Base-by-base conservation (phyloP, 202 grass and related monocot genomes). In the Panicum hallii region DNA sequence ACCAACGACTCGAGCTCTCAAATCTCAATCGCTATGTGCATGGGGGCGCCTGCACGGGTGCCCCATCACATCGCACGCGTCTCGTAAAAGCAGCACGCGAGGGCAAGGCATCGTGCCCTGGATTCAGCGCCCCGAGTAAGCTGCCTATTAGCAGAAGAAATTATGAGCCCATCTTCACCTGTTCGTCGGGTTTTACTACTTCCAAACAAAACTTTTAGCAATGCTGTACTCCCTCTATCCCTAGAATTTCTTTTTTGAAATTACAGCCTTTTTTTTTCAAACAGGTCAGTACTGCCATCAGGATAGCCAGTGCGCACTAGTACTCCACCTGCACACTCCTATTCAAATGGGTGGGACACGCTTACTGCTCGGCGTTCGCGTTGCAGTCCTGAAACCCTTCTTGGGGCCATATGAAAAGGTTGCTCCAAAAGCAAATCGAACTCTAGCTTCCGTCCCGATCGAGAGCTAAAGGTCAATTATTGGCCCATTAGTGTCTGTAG, bases 11-110 rank as follows among this genome's bases (percentile, higher is more conserved):
- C 46, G 11, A 63, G 47, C 77, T 67, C 46, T 67, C 63, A 41
- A 65, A 53, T 67, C 62, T 3, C 62, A 15, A 10, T 53, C 77
- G 16, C 15, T 2, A 17, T 52, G 77, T 40, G 76, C 62, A 53
- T 34, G 86, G 74, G 71, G 50, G 62, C 68, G 72, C 13, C 61
- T 41, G 50, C 75, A 58, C 58, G 52, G 38, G 58, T 70, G 17
- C 52, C 11, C 62, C 56, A 41, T 79, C 65, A 44, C 76, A 40
- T 84, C 49, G 20, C 63, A 64, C 49, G 55, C 46, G 23, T 82
- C 53, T 57, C 64, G 30, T 32, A 5, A 86, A 85, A 70, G 70
- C 77, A 7, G 9, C 50, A 54, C 63, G 58, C 66, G 14, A 26
- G 26, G 26, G 26, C 26, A 1, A 6, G 45, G 52, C 64, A n/a